Evolutionary conservation across 2,329 filamentous ascomycete genomes (phyloP), one percentile per base, ranked within the genome.

Genomic region (Sclerotinia spermophila): DNA sequence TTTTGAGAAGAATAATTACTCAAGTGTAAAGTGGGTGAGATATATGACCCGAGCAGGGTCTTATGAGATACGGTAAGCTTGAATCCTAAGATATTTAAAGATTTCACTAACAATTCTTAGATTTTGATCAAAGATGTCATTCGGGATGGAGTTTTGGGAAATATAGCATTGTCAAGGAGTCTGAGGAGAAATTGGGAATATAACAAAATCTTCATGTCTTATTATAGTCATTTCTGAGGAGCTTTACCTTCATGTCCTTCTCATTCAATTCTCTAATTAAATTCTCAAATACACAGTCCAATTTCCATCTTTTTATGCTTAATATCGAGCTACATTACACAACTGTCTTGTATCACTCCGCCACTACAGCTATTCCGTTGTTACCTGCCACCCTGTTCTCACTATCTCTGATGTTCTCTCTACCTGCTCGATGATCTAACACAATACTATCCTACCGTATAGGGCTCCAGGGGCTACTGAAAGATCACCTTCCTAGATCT

Each of bases 1-100:
- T 2, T 99, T 99, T 83, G 96, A 99, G 84, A 99, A 99, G 89
- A 96, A 89, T 82, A 98, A 98, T 82, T 99, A 99, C 81, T 96
- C 92, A 73, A 97, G 94, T 79, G 96, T 99, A 64, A 99, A 99
- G 82, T 99, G 96, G 96, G 96, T 99, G 77, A 86, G 96, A 77
- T 99, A 99, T 82, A 98, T 99, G 96, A 99, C 96, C 27, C 89
- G 95, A 75, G 96, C 95, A 24, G 96, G 96, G 40, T 97, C 94
- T 81, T 99, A 99, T 81, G 96, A 99, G 83, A 97, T 99, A 80
- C 86, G 94, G 90, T 96, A 74, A 73, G 74, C 75, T 68, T n/a
- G n/a, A 27, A 42, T 40, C n/a, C 10, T 58, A 44, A 33, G 11
- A 17, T 21, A 53, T 55, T 13, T 3, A 17, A 8, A 48, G 24